These are phyloP conservation scores for Heracleum sosnowskyi DNA, from an alignment of 129 eudicot genomes.

Conservation along the genomic window DNA sequence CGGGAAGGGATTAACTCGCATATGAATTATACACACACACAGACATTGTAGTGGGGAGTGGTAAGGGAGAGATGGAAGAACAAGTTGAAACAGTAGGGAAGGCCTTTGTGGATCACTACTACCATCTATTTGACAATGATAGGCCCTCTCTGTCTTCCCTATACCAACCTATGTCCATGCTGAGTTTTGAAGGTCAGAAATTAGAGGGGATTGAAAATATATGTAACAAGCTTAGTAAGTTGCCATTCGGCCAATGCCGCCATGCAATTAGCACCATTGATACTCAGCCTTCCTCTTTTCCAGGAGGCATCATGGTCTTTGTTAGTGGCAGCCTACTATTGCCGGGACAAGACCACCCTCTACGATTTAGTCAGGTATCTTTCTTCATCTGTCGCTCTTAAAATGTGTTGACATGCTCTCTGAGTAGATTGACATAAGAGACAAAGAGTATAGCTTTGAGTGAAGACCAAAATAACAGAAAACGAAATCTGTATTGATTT, in stretches of 20 bases:
- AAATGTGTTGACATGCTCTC: background rate
- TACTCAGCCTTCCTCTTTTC: conserved; percentile 52
- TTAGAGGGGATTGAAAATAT: conserved; percentile 52
- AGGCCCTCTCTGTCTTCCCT: conserved; percentile 52
- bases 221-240: conserved; percentile 34
- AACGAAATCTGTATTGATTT: background rate
- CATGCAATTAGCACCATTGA: conserved; percentile 82
- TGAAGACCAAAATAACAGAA: background rate
- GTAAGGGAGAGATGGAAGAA: conserved; percentile 46
- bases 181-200: conserved; percentile 70
- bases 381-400: background rate
- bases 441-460: background rate
- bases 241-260: conserved; percentile 67
- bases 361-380: conserved; percentile 78
- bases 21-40: background rate
- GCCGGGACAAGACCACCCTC: conserved; percentile 53
- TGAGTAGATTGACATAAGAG: background rate
- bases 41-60: background rate
- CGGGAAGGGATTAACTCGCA: background rate
- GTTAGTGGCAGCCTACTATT: conserved; percentile 85
- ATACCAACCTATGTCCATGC: conserved; percentile 65
- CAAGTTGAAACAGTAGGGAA: conserved; percentile 61
- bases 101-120: conserved; percentile 89
- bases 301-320: conserved; percentile 67
- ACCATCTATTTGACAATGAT: conserved; percentile 59